Evolutionary conservation across 306 rosid genomes (phyloP).

Genomic region (Rosa lucieae): DNA sequence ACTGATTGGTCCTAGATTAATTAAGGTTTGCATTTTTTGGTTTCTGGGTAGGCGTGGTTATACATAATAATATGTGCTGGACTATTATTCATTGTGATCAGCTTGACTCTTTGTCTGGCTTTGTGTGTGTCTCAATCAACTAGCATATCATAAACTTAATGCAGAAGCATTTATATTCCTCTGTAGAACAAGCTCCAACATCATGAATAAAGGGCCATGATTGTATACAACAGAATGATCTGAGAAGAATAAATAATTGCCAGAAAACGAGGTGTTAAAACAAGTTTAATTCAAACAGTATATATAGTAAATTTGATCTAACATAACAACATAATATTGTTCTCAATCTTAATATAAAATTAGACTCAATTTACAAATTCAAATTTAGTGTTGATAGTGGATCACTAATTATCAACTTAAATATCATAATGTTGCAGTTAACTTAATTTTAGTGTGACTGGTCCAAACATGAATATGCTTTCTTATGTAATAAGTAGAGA

Average conservation of each 20-base stretch:
- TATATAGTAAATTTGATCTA: background rate
- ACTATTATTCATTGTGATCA: conserved; percentile 1
- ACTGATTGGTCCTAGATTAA: background rate
- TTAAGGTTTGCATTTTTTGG: background rate
- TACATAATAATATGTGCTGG: conserved; percentile 26
- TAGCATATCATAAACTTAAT: background rate
- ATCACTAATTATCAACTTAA: background rate
- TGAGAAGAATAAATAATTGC: background rate
- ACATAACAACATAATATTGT: too few species aligned
- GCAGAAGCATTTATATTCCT: background rate
- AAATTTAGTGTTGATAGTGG: background rate
- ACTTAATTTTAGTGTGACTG: too few species aligned
- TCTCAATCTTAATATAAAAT: background rate
- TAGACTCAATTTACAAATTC: background rate
- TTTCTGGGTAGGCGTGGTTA: conserved; percentile 38
- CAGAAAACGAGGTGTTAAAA: background rate
- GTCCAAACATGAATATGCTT: too few species aligned
- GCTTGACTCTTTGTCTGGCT: conserved; percentile 26
- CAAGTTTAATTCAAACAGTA: too few species aligned
- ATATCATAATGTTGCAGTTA: background rate
- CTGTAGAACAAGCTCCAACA: conserved; percentile 6
- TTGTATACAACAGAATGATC: background rate
- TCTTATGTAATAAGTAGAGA: too few species aligned
- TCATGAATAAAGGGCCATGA: background rate
- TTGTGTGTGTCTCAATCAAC: background rate